Conservation (phyloP, 129 eudicot species). For the Flaveria trinervia region DNA sequence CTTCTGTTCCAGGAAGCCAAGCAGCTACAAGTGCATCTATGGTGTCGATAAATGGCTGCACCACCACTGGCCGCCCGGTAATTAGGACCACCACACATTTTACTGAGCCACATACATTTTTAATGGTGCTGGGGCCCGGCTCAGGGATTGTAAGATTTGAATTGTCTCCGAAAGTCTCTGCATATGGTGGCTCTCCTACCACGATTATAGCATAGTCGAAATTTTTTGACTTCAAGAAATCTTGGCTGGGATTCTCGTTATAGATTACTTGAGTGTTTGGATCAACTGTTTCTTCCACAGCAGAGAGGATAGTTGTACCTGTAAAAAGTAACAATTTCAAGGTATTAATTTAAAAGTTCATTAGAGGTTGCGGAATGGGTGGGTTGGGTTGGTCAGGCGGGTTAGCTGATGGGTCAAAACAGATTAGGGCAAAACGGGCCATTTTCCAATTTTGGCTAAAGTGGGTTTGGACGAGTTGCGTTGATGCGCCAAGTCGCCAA, state of each 20-base stretch:
- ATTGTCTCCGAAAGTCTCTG: conserved; percentile 60
- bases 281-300: conserved; percentile 53
- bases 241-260: conserved; percentile 48
- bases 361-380: not conserved
- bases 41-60: conserved; percentile 49
- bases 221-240: conserved; percentile 42
- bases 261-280: conserved; percentile 43
- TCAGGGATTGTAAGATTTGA: conserved; percentile 54
- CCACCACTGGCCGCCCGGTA: conserved; percentile 62
- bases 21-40: conserved; percentile 70
- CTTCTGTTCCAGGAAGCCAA: conserved; percentile 79
- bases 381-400: not conserved
- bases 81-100: conserved; percentile 65
- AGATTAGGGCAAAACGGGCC: not conserved
- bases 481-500: not conserved
- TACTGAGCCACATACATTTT: conserved; percentile 46
- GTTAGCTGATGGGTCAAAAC: not conserved
- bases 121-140: conserved; percentile 44
- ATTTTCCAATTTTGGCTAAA: not conserved
- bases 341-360: not conserved
- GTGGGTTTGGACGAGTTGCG: not conserved
- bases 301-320: conserved; percentile 69
- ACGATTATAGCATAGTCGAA: conserved; percentile 62
- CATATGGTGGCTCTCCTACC: conserved; percentile 65
- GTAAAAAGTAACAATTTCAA: conserved; percentile 3